Evolutionary conservation across 225 moss, liverwort and hornwort species (phyloP).

Genomic region (Physcomitrellopsis africana): DNA sequence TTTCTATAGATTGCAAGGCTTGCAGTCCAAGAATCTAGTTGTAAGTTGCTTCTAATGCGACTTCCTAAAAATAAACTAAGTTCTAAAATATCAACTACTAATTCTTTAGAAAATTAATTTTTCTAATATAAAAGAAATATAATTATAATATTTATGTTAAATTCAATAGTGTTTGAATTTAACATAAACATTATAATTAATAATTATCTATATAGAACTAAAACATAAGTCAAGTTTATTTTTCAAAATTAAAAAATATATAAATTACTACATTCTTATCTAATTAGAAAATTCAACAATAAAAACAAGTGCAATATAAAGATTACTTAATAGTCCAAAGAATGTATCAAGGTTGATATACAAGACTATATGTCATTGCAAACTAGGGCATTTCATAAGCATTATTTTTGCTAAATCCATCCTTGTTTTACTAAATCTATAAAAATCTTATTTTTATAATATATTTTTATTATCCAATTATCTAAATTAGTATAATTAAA

Average conservation of each 20-base stretch:
- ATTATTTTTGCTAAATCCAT: conserved; percentile 80
- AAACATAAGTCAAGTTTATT: conserved; percentile 6
- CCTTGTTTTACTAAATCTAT: conserved; percentile 39
- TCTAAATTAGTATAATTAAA: background rate
- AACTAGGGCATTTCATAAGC: conserved; percentile 68
- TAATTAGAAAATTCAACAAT: too few relatives aligned
- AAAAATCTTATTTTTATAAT: conserved; percentile 7
- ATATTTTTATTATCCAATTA: background rate
- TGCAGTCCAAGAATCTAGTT: too few relatives aligned
- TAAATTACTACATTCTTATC: background rate
- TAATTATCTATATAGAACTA: conserved; percentile 7
- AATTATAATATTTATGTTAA: too few relatives aligned
- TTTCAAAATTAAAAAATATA: background rate
- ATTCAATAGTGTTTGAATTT: conserved; percentile 15
- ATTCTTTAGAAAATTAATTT: conserved; percentile 71
- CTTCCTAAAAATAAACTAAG: conserved; percentile 32
- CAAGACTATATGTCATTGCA: conserved; percentile 67
- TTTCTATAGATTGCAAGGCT: too few relatives aligned
- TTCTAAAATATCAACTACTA: conserved; percentile 71
- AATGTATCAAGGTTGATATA: conserved; percentile 83
- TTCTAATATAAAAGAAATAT: conserved; percentile 34
- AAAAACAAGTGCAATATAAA: background rate
- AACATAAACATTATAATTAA: background rate
- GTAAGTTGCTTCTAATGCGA: too few relatives aligned
- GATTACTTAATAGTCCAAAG: conserved; percentile 66